Base-by-base conservation (phyloP, 805 yeast species). In the Yarrowia keelungensis region DNA sequence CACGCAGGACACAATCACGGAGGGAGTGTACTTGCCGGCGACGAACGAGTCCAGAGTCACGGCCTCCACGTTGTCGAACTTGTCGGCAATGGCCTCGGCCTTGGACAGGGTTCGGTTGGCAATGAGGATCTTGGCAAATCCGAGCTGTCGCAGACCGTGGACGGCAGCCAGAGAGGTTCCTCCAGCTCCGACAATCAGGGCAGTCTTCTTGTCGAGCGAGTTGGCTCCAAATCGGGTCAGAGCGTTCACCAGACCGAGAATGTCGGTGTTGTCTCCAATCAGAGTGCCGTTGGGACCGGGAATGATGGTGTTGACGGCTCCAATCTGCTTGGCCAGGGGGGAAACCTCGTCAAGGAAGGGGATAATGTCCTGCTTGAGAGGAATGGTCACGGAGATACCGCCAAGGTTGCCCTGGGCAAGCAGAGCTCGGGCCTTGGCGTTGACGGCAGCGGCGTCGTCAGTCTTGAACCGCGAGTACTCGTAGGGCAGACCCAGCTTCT, bases 161-260 rank as follows among this genome's bases (percentile, higher is more conserved):
- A 91, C 86, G 0, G 98, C 98, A 50, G 99, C 97, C 75, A 97
- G 85, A 0, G 97, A 88, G 35, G 99, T 93, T 53, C 99, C 99
- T 50, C 99, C 99, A 22, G 97, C 97, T 65, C 99, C 99, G 72
- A 95, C 82, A 54, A 95, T 89, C 70, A 93, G 80, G 41, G 97
- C 98, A 73, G 75, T 26, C 79, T 78, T 49, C 85, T 49, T 47
- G 32, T 56, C 49, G 14, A 70, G 65, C 5, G 73, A 56, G 36
- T 64, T 50, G 50, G 87, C 87, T 47, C 97, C 97, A 69, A 83
- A 82, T 70, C 83, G 79, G 19, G 80, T 76, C 73, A 92, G 86
- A 2, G 97, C 85, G 70, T 88, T 85, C 56, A 81, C 82, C 72
- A 95, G 90, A 11, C 99, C 99, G 59, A 87, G 80, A 97, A 97